Evolutionary conservation across 73 alveolate genomes (phyloP), one percentile per base, ranked within the genome.

Genomic region (Blepharisma stoltei): DNA sequence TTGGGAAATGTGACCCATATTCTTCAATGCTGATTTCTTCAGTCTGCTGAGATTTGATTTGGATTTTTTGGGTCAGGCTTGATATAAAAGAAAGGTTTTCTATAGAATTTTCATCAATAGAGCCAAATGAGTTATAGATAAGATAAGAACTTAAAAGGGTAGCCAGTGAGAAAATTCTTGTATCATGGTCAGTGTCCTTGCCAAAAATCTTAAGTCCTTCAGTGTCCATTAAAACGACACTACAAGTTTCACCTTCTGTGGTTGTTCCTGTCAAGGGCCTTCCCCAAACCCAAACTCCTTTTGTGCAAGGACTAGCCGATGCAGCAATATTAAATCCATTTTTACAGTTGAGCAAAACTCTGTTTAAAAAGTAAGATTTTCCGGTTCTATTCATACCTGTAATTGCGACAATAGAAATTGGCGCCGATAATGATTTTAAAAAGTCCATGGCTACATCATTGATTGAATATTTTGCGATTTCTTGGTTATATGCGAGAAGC

Each of bases 241-340:
- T 89, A 71, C 90, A 73, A 18, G 94, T 83, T 70, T 90, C 93
- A 6, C 97, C 98, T 70, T 95, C 97, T 6, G 84, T 85, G 20
- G 95, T 90, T 47, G 91, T 88, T 6, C 94, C 91, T 78, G 96
- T 88, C 21, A 96, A 86, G 1, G 99, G 98, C 38, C 89, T 91
- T 18, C 99, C 99, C 99, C 99, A 97, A 11, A 97, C 95, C 99
- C 99, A 97, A 5, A 97, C 70, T 6, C 99, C 99, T 82, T 94
- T 94, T 9, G 99, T 97, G 78, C 99, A 95, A n/a, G 98, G 95
- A 54, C 89, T 84, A 27, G 94, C 86, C 5, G 97, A 86, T 44
- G 97, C 98, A 7, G 98, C 98, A 0, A 95, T 98, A 54, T 97
- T 97, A 86, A 96, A 96, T 9, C 99, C 99, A 48, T 71, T 82